phyloP scores from a whole-genome alignment of 345 rosid species.

The Murraya koenigii region DNA sequence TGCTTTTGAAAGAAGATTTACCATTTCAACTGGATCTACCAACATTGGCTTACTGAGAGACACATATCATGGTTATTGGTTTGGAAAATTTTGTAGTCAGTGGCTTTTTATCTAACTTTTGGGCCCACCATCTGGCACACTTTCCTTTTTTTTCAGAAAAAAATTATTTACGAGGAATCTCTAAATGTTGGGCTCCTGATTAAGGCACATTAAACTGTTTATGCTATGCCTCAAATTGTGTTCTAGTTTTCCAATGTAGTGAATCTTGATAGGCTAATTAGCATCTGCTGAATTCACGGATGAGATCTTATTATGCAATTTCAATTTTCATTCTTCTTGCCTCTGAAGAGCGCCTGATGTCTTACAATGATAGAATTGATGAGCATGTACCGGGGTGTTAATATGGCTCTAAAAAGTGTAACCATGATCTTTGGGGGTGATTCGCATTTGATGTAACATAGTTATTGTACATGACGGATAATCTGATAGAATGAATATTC shows the following conservation, averaged over 20 bases:
- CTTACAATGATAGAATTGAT: not conserved
- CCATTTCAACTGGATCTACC: not conserved
- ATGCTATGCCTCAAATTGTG: not conserved
- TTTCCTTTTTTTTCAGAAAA: not conserved
- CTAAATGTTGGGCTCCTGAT: not conserved
- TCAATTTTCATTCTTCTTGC: not conserved
- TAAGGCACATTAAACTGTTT: not conserved
- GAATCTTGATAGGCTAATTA: not conserved
- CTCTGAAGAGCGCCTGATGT: not conserved
- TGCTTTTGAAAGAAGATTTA: constrained; percentile 7
- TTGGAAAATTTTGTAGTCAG: not conserved
- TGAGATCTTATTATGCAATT: not conserved
- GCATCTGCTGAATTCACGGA: not conserved
- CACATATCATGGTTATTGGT: not conserved
- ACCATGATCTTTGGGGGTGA: not conserved
- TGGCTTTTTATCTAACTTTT: not conserved
- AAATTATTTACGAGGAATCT: not conserved
- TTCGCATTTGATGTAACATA: not conserved
- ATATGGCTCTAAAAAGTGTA: not conserved
- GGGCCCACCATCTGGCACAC: not conserved
- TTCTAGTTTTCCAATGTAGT: not conserved
- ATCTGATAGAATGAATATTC: not conserved
- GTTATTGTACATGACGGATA: not conserved
- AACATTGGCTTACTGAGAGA: not conserved
- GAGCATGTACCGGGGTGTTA: not conserved